Base-by-base conservation (phyloP, 176 grass and related monocot species). In the Juncus inflexus region DNA sequence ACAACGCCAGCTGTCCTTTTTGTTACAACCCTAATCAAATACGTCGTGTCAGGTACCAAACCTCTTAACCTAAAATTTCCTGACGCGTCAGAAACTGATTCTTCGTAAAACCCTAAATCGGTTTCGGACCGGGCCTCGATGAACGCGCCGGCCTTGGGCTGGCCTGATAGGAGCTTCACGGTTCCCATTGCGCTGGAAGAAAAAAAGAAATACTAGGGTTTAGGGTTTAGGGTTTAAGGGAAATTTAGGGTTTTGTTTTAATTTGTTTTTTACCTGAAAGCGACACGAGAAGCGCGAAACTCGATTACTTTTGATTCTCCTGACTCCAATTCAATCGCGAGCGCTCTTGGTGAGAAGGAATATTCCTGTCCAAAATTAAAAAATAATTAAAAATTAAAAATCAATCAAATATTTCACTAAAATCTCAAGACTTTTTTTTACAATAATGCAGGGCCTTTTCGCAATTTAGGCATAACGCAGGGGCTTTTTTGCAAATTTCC, bases 51-150 rank as follows among this genome's bases (percentile, higher is more conserved):
- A 74, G 94, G 94, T 13, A 92, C 74, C 39, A 99, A 88, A 63
- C 94, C 94, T 75, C 89, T 92, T 45, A 99, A 80, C 38, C 89
- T 85, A 72, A 99, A 99, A 37, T 83, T 84, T 61, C 94, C 89
- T 51, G 62, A 73, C 65, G 74, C 66, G 81, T 99, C 94, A 52
- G 85, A 92, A 76, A 83, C 79, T 59, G 94, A 85, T 78, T 92
- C 94, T 69, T 99, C 94, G 59, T 99, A 99, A 89, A 82, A 90
- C 41, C 94, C 88, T 47, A 28, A 28, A 74, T 82, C 86, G 13
- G 74, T 77, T 86, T 99, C 83, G 60, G 94, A 91, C 69, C 94
- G 81, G 35, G 94, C 94, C 77, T 99, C 88, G 65, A 99, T 68
- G 81, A 92, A 80, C 55, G 92, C 89, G 69, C 78, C 83, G 73